Evolutionary conservation across 805 yeast genomes (phyloP).

Genomic region (Cyberlindnera misumaiensis): DNA sequence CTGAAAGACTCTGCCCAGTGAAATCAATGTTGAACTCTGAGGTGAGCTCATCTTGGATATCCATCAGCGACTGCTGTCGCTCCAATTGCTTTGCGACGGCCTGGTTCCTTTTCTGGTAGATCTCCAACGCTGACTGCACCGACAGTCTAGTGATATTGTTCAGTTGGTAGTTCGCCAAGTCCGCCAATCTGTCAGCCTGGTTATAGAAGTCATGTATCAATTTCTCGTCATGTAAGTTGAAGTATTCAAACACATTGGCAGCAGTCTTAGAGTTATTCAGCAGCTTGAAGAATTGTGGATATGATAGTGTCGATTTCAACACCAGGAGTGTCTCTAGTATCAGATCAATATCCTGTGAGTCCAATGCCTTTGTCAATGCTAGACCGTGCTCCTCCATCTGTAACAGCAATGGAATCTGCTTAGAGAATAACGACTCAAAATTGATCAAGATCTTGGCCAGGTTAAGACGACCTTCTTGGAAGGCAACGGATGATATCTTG

Average conservation of each 20-base stretch:
- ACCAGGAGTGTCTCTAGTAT: conserved; percentile 49
- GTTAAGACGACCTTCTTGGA: conserved; percentile 71
- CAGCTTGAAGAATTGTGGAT: conserved; percentile 63
- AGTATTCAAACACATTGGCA: conserved; percentile 25
- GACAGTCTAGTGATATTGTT: conserved; percentile 10
- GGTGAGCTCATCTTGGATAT: conserved; percentile 39
- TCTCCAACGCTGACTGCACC: conserved; percentile 19
- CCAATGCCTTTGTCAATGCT: conserved; percentile 61
- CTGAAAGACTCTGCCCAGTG: conserved; percentile 36
- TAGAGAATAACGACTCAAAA: conserved; percentile 51
- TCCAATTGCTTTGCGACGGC: conserved; percentile 34
- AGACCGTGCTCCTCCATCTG: conserved; percentile 65
- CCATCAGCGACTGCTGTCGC: conserved; percentile 37
- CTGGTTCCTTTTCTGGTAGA: conserved; percentile 24
- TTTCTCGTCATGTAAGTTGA: conserved; percentile 29
- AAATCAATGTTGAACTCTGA: conserved; percentile 35
- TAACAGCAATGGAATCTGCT: conserved; percentile 57
- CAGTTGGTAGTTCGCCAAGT: conserved; percentile 37
- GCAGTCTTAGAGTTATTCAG: conserved; percentile 43
- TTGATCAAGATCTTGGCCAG: conserved; percentile 63
- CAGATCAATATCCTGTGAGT: conserved; percentile 37
- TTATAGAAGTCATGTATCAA: conserved; percentile 49
- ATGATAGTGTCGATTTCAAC: conserved; percentile 45
- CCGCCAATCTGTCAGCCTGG: conserved; percentile 54
- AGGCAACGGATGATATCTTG: conserved; percentile 56